Evolutionary conservation across 2,329 filamentous ascomycete species (phyloP), one percentile per base, ranked within the genome.

Genomic region (Xylaria digitata): DNA sequence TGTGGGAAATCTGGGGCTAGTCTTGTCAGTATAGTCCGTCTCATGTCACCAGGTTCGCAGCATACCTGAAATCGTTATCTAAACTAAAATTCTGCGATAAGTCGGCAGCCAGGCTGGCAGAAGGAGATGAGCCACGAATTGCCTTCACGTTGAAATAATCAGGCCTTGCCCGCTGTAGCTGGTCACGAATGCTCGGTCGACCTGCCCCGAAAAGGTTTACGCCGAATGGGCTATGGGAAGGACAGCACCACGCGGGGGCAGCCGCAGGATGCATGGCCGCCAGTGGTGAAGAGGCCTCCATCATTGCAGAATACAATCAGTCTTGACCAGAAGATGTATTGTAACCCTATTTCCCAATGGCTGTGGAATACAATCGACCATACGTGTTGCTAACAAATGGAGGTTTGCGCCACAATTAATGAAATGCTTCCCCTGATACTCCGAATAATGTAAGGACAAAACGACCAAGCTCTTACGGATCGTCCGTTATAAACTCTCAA

Each of bases 51-150:
- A 26, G 6, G 21, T 46, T 30, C 45, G 70, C 69, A 67, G 82
- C 86, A 73, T 84, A 97, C 95, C 94, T 97, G 77, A 91, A 79
- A 63, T 88, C 85, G 68, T 82, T 93, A 80, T 97, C 94, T 78
- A 98, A 92, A 78, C 95, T 92, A 79, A 98, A 97, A 83, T 98
- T 99, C 78, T 97, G 94, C 65, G 94, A 97, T 74, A 98, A 86
- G 81, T 99, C 96, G 69, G 94, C 94, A 48, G 94, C 95, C 73
- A 99, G 84, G 76, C 93, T 97, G 59, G 93, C 90, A 42, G 94
- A 94, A 6, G 96, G 96, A 63, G 96, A 99, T 21, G 94, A 97
- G 55, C 93, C 93, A 72, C 89, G 89, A 75, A 93, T 84, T 59
- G 91, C 87, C 77, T 92, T 94, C 74, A 92, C 80, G 75, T 86